A percentile compares a stretch with the other conserved stretches of the same genome.
phyloP scores from a whole-genome alignment of 441 rosid species.

The Eutrema salsugineum region DNA sequence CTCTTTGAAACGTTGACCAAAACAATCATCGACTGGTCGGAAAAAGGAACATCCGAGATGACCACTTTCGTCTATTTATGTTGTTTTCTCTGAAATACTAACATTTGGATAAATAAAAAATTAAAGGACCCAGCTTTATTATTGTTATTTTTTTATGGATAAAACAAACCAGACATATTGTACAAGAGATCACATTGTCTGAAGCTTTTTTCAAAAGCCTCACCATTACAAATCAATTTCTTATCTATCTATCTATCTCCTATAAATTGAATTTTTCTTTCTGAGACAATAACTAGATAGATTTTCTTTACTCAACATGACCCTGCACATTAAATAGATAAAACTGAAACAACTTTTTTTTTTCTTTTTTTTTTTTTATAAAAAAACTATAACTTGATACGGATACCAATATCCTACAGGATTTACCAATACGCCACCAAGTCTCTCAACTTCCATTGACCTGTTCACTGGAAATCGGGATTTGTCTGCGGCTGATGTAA shows the following conservation, averaged over 20 bases:
- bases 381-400: background rate
- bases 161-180: background rate
- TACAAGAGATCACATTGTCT: background rate
- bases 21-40: conserved; percentile 29
- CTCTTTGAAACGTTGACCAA: conserved; percentile 26
- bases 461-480: background rate
- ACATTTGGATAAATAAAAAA: background rate
- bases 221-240: background rate
- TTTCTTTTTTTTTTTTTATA: no score
- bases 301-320: background rate
- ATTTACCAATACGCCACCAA: background rate
- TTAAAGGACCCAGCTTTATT: background rate
- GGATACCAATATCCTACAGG: background rate
- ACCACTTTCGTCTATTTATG: background rate
- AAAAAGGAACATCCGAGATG: conserved; percentile 12
- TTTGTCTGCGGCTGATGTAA: background rate
- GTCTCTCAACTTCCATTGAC: background rate
- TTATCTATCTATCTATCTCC: background rate
- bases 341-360: background rate
- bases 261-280: background rate
- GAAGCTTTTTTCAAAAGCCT: background rate
- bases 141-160: background rate
- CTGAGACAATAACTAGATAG: background rate
- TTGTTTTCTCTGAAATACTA: background rate
- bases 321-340: background rate